A percentile compares a stretch with the other conserved stretches of the same genome.
Conservation (phyloP, 768 basidiomycete species). For the Nevesoporus exiguus region DNA sequence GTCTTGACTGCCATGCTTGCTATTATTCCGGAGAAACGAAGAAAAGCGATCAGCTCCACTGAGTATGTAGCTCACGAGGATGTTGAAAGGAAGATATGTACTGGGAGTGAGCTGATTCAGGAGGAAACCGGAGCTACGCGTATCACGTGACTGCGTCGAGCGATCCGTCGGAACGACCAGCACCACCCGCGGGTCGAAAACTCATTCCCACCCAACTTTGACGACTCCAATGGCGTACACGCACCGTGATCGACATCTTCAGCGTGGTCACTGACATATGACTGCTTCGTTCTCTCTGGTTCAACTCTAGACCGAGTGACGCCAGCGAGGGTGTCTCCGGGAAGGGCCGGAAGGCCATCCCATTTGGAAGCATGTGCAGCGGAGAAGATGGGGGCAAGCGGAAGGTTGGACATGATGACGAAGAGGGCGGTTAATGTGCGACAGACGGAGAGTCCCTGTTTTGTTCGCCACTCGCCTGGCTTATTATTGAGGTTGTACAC, state of each 20-base stretch:
- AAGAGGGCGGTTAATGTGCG: neutral
- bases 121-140: neutral
- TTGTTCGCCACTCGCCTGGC: neutral
- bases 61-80: neutral
- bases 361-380: conserved; percentile 31
- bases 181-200: neutral
- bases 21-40: no score
- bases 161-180: neutral
- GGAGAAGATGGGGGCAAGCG: conserved; percentile 29
- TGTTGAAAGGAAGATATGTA: neutral
- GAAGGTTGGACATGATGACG: conserved; percentile 15
- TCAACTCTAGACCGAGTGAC: neutral
- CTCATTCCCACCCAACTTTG: neutral
- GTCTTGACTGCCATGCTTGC: conserved; percentile 47
- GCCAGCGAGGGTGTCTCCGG: neutral
- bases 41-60: neutral
- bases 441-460: neutral
- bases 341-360: conserved; percentile 17
- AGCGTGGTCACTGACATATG: neutral
- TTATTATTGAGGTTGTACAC: neutral
- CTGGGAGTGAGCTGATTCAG: neutral
- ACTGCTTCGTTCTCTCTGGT: neutral
- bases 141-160: conserved; percentile 4
- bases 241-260: neutral
- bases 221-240: neutral